A percentile compares a stretch with the other conserved stretches of the same genome.
phyloP scores from a whole-genome alignment of 2,329 filamentous ascomycete genomes.

The Westerdykella aurantiaca region DNA sequence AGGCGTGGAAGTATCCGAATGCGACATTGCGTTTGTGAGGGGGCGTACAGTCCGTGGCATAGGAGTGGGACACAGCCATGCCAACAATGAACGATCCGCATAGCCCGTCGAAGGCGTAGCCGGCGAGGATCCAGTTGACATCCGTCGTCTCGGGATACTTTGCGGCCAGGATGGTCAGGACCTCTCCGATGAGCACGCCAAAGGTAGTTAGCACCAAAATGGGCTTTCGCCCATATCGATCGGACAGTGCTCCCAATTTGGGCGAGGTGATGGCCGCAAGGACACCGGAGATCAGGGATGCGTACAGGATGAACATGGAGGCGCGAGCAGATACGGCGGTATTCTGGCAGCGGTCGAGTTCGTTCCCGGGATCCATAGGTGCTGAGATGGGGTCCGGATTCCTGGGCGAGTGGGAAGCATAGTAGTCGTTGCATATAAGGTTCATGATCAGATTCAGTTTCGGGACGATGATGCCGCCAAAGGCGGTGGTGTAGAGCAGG shows the following conservation, averaged over 20 bases:
- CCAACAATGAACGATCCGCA: conserved; percentile 84
- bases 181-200: conserved; percentile 69
- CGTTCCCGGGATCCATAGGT: conserved; percentile 37
- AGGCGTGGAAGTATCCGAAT: conserved; percentile 87
- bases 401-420: conserved; percentile 50
- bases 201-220: conserved; percentile 67
- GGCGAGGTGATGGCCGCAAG: conserved; percentile 78
- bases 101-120: conserved; percentile 72
- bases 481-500: conserved; percentile 74
- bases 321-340: conserved; percentile 72
- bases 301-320: conserved; percentile 70
- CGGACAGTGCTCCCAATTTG: conserved; percentile 76
- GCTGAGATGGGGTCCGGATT: conserved; percentile 32
- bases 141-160: conserved; percentile 66
- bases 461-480: conserved; percentile 79
- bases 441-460: conserved; percentile 81
- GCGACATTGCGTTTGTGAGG: conserved; percentile 73
- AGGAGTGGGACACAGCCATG: conserved; percentile 74
- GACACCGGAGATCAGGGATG: conserved; percentile 67
- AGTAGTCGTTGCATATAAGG: conserved; percentile 78
- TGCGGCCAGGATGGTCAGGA: conserved; percentile 72
- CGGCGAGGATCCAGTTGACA: conserved; percentile 74
- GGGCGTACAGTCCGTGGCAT: conserved; percentile 81
- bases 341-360: conserved; percentile 61
- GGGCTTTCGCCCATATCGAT: conserved; percentile 73